phyloP scores from a whole-genome alignment of 805 yeast species.

The Yarrowia keelungensis region DNA sequence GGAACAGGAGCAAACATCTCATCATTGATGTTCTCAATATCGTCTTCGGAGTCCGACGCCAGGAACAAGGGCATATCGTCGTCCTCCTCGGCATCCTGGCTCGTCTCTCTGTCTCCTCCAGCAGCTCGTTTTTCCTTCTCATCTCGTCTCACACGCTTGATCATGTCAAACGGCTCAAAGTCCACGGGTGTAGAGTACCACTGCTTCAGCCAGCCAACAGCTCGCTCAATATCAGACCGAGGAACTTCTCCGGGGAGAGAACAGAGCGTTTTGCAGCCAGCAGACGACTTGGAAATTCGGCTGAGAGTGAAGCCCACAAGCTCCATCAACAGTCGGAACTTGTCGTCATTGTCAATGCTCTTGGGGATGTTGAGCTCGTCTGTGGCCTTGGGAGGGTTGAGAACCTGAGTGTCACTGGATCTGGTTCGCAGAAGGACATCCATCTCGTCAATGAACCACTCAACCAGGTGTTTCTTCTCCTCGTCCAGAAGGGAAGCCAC shows the following conservation, averaged over 20 bases:
- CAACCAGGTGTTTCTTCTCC: slow-evolving; percentile 55
- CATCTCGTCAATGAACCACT: slow-evolving; percentile 53
- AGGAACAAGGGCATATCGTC: slow-evolving; percentile 11
- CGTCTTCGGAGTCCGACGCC: slow-evolving; percentile 40
- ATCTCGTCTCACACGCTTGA: slow-evolving; percentile 41
- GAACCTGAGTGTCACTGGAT: slow-evolving; percentile 50
- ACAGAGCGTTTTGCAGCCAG: slow-evolving; percentile 15
- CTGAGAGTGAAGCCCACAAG: slow-evolving; percentile 52
- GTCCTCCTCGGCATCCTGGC: background rate
- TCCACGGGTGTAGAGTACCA: slow-evolving; percentile 10
- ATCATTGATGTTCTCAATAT: slow-evolving; percentile 17
- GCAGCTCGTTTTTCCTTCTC: slow-evolving; percentile 43
- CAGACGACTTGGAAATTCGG: slow-evolving; percentile 4
- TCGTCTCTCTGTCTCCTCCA: slow-evolving; percentile 24
- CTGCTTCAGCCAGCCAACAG: slow-evolving; percentile 49
- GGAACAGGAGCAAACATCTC: slow-evolving; percentile 23
- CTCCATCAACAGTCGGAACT: slow-evolving; percentile 57
- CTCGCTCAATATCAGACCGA: slow-evolving; percentile 43
- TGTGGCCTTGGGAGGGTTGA: slow-evolving; percentile 19
- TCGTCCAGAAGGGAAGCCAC: slow-evolving; percentile 58
- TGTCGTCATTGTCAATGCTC: slow-evolving; percentile 52
- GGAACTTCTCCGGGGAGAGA: slow-evolving; percentile 3
- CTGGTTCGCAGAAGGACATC: slow-evolving; percentile 4
- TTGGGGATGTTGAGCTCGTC: slow-evolving; percentile 14
- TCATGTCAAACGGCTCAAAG: slow-evolving; percentile 19